Evolutionary conservation across 768 basidiomycete species (phyloP), one percentile per base, ranked within the genome.

Genomic region (Royoungia palumana): DNA sequence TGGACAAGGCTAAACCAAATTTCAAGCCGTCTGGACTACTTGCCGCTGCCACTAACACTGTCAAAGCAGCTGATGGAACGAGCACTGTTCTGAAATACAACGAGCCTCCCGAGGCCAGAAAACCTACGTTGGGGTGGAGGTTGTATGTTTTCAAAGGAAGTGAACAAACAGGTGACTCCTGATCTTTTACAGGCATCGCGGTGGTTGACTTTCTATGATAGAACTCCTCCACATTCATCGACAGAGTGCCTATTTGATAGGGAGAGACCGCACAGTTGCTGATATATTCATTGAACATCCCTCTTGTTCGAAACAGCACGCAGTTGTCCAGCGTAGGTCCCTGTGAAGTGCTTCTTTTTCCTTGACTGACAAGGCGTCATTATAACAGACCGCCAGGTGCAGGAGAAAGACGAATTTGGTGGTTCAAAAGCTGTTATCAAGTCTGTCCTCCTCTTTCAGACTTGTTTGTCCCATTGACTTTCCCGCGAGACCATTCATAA

Each of bases 301-400:
- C 3, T 98, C 95, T 6, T 93, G 92, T 56, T 98, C 96, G 1
- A 99, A 99, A 64, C 96, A 99, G 64, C 96, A 99, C 63, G 94
- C 96, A 14, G 96, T 85, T 3, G 87, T 99, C 27, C 96, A 99
- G 70, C 93, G 88, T 87, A 62, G 22, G 83, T 66, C 24, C 8
- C 35, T 32, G 25, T 16, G 43, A 19, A 21, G 1, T n/a, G 16
- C 34, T 16, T 35, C 30, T 46, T 21, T 39, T 21, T n/a, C 44
- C 36, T 28, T 14, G 34, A 36, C 49, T 56, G 24, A 53, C 43
- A 34, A 22, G 38, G 21, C 25, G 17, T 36, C 19, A 45, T 50
- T 34, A 5, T 43, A 47, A 47, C 46, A 90, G 88, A 87, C 66
- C 87, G 96, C 24, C 84, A 88, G 59, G 77, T 97, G 5, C 80